phyloP scores from a whole-genome alignment of 306 rosid species.

The Quercus bicolor region DNA sequence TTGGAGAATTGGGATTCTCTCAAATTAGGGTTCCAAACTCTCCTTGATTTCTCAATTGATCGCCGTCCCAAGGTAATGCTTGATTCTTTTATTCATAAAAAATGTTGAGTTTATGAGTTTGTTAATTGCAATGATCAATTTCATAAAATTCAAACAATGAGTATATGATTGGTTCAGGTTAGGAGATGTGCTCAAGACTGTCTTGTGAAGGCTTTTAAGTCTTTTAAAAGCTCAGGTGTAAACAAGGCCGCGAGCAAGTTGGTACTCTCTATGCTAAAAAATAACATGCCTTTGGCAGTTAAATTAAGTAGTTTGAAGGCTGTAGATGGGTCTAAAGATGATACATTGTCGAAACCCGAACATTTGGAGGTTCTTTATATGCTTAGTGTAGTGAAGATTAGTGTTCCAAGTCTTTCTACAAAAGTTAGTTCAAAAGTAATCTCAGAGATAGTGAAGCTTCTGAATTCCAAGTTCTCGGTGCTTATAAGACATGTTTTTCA shows the following conservation, averaged over 20 bases:
- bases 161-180: slow-evolving; percentile 41
- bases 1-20: slow-evolving; percentile 72
- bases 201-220: slow-evolving; percentile 61
- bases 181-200: slow-evolving; percentile 84
- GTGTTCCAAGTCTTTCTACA: slow-evolving; percentile 58
- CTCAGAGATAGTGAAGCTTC: slow-evolving; percentile 45
- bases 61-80: slow-evolving; percentile 76
- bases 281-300: slow-evolving; percentile 50
- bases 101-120: not conserved
- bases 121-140: not conserved
- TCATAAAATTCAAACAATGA: not conserved
- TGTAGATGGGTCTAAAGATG: slow-evolving; percentile 38
- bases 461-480: slow-evolving; percentile 43
- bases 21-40: slow-evolving; percentile 60
- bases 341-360: slow-evolving; percentile 34
- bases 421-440: slow-evolving; percentile 53
- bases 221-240: slow-evolving; percentile 41
- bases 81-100: not conserved
- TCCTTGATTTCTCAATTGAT: slow-evolving; percentile 67
- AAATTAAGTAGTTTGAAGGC: slow-evolving; percentile 30
- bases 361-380: slow-evolving; percentile 66
- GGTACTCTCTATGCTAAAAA: slow-evolving; percentile 59
- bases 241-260: slow-evolving; percentile 73
- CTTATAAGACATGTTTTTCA: slow-evolving; percentile 62
- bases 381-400: slow-evolving; percentile 57